Conservation (phyloP, 73 alveolate species). For the Paramecium biaurelia region DNA sequence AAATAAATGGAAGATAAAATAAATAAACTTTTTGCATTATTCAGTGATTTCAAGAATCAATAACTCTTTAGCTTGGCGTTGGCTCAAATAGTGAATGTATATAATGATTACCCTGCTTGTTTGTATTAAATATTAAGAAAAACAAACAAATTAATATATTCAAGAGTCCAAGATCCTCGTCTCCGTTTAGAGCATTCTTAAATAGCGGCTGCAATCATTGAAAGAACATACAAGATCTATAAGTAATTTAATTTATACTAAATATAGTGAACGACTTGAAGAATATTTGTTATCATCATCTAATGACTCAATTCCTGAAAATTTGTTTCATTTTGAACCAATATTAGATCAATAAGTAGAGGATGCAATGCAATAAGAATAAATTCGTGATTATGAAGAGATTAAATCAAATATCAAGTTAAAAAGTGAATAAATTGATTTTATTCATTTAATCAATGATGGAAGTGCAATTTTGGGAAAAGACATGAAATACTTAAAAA, state of each 20-base stretch:
- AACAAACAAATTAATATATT: slow-evolving; percentile 10
- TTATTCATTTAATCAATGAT: not conserved
- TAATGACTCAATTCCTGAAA: not conserved
- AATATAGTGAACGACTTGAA: not conserved
- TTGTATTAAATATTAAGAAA: not conserved
- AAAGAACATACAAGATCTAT: slow-evolving; percentile 18
- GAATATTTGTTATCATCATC: not conserved
- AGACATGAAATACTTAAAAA: slow-evolving; percentile 3
- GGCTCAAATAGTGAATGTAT: slow-evolving; percentile 18
- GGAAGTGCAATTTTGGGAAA: slow-evolving; percentile 10
- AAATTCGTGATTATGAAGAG: not conserved
- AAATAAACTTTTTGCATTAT: slow-evolving; percentile 35
- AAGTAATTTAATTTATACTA: not conserved
- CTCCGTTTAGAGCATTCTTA: slow-evolving; percentile 28
- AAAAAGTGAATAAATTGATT: slow-evolving; percentile 26
- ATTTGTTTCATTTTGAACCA: slow-evolving; percentile 46
- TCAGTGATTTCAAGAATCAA: slow-evolving; percentile 37
- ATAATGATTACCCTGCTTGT: slow-evolving; percentile 49
- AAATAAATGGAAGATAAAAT: slow-evolving; percentile 50
- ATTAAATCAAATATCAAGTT: not conserved
- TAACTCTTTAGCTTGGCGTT: slow-evolving; percentile 37
- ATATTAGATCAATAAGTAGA: not conserved
- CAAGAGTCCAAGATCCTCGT: slow-evolving; percentile 15
- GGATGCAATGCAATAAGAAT: not conserved
- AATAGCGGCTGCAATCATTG: slow-evolving; percentile 34